These are phyloP conservation scores for Corynespora cassiicola DNA, from an alignment of 2,329 filamentous ascomycete species.

Conservation along the genomic window DNA sequence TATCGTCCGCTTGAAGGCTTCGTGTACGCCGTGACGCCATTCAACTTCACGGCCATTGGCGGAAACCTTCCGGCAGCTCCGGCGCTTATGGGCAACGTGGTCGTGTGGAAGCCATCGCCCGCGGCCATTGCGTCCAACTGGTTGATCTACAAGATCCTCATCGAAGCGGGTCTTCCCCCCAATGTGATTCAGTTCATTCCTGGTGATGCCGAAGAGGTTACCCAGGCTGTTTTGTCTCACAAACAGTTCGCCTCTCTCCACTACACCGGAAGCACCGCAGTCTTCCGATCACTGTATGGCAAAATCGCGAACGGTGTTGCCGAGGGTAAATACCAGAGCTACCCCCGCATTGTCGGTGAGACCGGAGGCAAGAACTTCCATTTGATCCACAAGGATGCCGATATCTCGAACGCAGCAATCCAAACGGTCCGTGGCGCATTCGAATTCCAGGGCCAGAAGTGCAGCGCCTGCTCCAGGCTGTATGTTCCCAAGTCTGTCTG, in stretches of 20 bases:
- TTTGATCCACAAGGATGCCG: conserved; percentile 77
- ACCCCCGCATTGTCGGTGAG: conserved; percentile 88
- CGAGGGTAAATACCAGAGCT: conserved; percentile 80
- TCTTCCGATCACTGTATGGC: conserved; percentile 89
- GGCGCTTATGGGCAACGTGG: conserved; percentile 90
- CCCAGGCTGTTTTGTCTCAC: conserved; percentile 76
- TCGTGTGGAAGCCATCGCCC: conserved; percentile 96
- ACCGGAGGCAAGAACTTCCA: conserved; percentile 96
- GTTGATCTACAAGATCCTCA: conserved; percentile 86
- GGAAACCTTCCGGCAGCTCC: conserved; percentile 85
- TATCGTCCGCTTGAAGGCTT: conserved; percentile 92
- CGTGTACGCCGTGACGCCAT: conserved; percentile 91
- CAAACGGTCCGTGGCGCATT: conserved; percentile 88
- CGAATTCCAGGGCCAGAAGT: conserved; percentile 92
- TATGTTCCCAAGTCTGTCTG: conserved; percentile 81
- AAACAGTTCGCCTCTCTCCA: conserved; percentile 87
- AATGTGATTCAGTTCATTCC: conserved; percentile 95
- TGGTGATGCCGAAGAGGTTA: conserved; percentile 84
- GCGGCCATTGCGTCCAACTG: conserved; percentile 88
- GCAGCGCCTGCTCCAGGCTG: conserved; percentile 80
- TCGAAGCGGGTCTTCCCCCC: conserved; percentile 87
- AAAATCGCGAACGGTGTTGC: conserved; percentile 83
- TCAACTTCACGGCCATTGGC: conserved; percentile 97
- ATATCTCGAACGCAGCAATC: conserved; percentile 78
- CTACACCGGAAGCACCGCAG: conserved; percentile 90